These are phyloP conservation scores for Eleusine coracana DNA, from an alignment of 176 grass and related monocot genomes.

Conservation along the genomic window DNA sequence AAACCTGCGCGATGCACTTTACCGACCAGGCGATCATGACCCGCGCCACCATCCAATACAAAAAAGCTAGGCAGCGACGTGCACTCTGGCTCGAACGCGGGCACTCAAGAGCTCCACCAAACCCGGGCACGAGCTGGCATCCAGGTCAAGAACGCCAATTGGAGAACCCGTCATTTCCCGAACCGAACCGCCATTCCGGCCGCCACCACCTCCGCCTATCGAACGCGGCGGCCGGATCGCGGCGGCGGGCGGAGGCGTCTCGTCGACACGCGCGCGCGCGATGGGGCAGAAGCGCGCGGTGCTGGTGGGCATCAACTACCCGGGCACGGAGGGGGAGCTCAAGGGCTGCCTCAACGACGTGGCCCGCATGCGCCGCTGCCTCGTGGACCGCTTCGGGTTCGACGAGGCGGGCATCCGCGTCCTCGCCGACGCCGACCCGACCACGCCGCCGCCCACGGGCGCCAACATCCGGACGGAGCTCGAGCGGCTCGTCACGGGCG, in stretches of 20 bases:
- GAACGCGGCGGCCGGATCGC: not conserved
- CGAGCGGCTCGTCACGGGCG: slow-evolving; percentile 54
- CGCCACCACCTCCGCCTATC: not conserved
- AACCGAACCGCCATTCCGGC: not conserved
- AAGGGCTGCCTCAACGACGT: slow-evolving; percentile 88
- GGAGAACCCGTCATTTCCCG: slow-evolving; percentile 8
- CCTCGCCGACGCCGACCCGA: slow-evolving; percentile 61
- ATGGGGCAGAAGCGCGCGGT: slow-evolving; percentile 66
- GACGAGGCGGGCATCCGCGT: slow-evolving; percentile 49
- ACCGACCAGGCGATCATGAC: not conserved
- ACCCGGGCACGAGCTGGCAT: slow-evolving; percentile 11
- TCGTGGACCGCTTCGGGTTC: slow-evolving; percentile 70
- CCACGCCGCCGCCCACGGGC: slow-evolving; percentile 49
- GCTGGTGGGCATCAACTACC: slow-evolving; percentile 87
- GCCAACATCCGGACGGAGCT: slow-evolving; percentile 61
- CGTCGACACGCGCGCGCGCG: not conserved
- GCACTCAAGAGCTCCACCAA: slow-evolving; percentile 24
- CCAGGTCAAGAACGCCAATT: slow-evolving; percentile 40
- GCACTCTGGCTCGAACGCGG: not conserved
- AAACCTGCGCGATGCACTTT: not conserved
- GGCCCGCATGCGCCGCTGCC: slow-evolving; percentile 61
- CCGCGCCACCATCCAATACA: not conserved
- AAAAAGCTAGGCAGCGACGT: slow-evolving; percentile 1
- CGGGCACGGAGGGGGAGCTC: slow-evolving; percentile 74
- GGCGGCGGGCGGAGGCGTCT: not conserved